Evolutionary conservation across 73 alveolate species (phyloP).

Genomic region (Urostyla sp.): DNA sequence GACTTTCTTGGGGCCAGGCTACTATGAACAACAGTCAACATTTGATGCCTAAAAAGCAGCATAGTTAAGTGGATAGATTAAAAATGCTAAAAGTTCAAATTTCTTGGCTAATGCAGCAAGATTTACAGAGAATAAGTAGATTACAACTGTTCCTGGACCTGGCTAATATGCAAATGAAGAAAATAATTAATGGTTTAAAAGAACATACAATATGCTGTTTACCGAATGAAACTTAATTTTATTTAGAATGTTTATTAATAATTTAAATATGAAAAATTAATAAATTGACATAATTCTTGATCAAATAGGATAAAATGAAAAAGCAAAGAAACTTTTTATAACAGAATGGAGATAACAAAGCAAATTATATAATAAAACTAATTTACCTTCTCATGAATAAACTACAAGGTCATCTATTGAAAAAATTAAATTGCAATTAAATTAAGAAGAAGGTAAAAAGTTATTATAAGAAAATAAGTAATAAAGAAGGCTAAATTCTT

Average conservation of each 20-base stretch:
- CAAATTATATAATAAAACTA: too few relatives aligned
- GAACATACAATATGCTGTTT: constrained; percentile 64
- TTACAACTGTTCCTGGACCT: constrained; percentile 62
- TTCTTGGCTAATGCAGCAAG: constrained; percentile 35
- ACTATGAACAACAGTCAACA: constrained; percentile 63
- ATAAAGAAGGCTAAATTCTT: too few relatives aligned
- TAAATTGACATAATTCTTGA: too few relatives aligned
- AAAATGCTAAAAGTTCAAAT: constrained; percentile 21
- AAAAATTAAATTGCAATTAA: too few relatives aligned
- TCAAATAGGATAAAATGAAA: too few relatives aligned
- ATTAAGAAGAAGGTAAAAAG: too few relatives aligned
- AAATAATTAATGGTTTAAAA: constrained; percentile 58
- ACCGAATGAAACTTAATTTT: constrained; percentile 46
- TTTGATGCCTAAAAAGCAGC: constrained; percentile 26
- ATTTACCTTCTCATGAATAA: too few relatives aligned
- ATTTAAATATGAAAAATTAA: too few relatives aligned
- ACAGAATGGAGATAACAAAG: too few relatives aligned
- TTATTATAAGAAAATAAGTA: too few relatives aligned
- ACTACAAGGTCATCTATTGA: too few relatives aligned
- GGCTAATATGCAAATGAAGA: constrained; percentile 60
- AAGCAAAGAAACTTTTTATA: too few relatives aligned
- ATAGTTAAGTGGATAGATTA: background rate
- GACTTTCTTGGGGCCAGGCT: constrained; percentile 72
- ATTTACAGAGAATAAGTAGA: constrained; percentile 22
- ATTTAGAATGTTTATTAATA: background rate